Conservation (phyloP, 1,284 basidiomycete genomes). For the Leccinum pallidistipes region DNA sequence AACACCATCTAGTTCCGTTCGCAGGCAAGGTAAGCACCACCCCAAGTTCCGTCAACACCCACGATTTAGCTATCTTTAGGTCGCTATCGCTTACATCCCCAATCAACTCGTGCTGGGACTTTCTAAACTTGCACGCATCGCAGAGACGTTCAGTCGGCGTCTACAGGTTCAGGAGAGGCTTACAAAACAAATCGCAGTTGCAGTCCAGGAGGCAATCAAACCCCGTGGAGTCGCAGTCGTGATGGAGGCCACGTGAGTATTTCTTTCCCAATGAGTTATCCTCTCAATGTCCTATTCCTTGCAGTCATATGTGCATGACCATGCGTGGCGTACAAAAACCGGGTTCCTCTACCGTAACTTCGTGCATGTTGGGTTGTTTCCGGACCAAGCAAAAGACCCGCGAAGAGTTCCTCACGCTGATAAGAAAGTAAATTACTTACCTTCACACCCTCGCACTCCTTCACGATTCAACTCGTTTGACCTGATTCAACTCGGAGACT, state of each 20-base stretch:
- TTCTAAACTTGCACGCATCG: conserved; percentile 97
- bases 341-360: conserved; percentile 92
- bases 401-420: conserved; percentile 89
- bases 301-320: conserved; percentile 98
- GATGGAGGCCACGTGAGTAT: conserved; percentile 92
- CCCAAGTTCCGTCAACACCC: conserved; percentile 18
- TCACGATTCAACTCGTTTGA: conserved; percentile 40
- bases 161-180: conserved; percentile 98
- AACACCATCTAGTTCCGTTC: conserved; percentile 99
- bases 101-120: conserved; percentile 94
- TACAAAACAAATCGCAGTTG: conserved; percentile 96
- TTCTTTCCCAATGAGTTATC: conserved; percentile 6
- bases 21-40: conserved; percentile 83
- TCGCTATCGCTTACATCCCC: conserved; percentile 91
- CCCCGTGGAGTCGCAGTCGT: conserved; percentile 99
- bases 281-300: conserved; percentile 17
- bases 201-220: conserved; percentile 96
- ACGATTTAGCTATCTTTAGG: conserved; percentile 39
- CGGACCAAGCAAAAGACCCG: conserved; percentile 96
- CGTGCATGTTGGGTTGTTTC: conserved; percentile 99
- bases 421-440: conserved; percentile 49
- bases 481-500: conserved; percentile 38
- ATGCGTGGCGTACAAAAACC: conserved; percentile 99
- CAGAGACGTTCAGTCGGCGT: conserved; percentile 95
- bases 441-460: background rate